These are phyloP conservation scores for Gossypium trilobum DNA, from an alignment of 441 rosid species.

Conservation along the genomic window DNA sequence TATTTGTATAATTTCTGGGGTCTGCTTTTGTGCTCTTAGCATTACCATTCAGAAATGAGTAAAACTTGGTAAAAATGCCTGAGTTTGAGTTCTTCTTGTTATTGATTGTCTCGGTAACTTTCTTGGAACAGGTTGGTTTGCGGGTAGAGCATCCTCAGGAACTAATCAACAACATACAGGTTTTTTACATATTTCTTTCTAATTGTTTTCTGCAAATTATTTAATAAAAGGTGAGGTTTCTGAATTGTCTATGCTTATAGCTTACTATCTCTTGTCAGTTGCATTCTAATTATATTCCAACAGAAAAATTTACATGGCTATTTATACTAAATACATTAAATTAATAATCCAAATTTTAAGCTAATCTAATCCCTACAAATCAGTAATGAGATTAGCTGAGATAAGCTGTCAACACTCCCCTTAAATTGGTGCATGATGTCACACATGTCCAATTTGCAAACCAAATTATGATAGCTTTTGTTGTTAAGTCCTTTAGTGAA, in stretches of 20 bases:
- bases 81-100: conserved; percentile 1
- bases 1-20: background rate
- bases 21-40: background rate
- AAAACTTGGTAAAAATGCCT: background rate
- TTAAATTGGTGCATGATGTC: too few relatives aligned
- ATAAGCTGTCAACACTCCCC: too few relatives aligned
- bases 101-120: conserved; percentile 9
- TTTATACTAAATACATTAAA: too few relatives aligned
- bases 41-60: background rate
- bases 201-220: background rate
- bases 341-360: too few relatives aligned
- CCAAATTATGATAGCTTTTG: too few relatives aligned
- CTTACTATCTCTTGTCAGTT: background rate
- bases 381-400: too few relatives aligned
- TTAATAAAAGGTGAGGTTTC: background rate
- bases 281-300: background rate
- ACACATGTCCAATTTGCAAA: too few relatives aligned
- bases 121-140: conserved; percentile 67
- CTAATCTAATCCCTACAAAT: too few relatives aligned
- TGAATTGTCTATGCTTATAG: background rate
- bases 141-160: conserved; percentile 96
- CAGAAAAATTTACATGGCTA: too few relatives aligned
- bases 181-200: conserved; percentile 20
- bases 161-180: conserved; percentile 82
- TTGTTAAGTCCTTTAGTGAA: too few relatives aligned